Evolutionary conservation across 202 grass and related monocot genomes (phyloP).

Genomic region (Elaeis oleifera): DNA sequence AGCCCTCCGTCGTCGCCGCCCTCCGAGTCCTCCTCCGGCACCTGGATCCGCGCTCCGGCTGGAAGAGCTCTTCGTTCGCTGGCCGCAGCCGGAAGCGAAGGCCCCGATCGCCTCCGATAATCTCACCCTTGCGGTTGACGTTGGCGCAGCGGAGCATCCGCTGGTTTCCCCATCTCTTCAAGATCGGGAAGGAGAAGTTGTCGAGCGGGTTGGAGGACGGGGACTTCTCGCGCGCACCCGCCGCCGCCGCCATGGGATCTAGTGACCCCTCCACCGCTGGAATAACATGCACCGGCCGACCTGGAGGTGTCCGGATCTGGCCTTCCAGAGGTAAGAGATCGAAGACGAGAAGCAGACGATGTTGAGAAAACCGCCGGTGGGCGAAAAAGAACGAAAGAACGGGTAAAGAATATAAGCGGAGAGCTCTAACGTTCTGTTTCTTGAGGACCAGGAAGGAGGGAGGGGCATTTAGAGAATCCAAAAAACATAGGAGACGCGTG

Average conservation of each 20-base stretch:
- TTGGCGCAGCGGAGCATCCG: not conserved
- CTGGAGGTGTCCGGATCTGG: too few relatives aligned
- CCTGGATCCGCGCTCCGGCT: slow-evolving; percentile 37
- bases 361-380: too few relatives aligned
- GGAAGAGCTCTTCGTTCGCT: slow-evolving; percentile 34
- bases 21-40: slow-evolving; percentile 56
- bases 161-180: slow-evolving; percentile 3
- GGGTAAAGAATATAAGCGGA: too few relatives aligned
- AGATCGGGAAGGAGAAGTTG: slow-evolving; percentile 7
- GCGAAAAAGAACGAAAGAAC: too few relatives aligned
- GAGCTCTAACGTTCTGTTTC: too few relatives aligned
- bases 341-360: too few relatives aligned
- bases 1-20: slow-evolving; percentile 17
- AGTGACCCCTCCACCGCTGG: too few relatives aligned
- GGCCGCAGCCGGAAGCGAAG: slow-evolving; percentile 19
- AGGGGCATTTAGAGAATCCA: too few relatives aligned
- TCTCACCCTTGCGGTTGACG: not conserved
- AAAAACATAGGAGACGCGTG: too few relatives aligned
- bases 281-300: not conserved
- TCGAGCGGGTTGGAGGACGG: slow-evolving; percentile 1
- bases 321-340: too few relatives aligned
- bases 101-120: not conserved
- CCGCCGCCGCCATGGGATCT: not conserved
- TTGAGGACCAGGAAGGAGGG: too few relatives aligned
- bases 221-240: not conserved